Evolutionary conservation across 2,329 filamentous ascomycete species (phyloP).

Genomic region (Meredithiella fracta): DNA sequence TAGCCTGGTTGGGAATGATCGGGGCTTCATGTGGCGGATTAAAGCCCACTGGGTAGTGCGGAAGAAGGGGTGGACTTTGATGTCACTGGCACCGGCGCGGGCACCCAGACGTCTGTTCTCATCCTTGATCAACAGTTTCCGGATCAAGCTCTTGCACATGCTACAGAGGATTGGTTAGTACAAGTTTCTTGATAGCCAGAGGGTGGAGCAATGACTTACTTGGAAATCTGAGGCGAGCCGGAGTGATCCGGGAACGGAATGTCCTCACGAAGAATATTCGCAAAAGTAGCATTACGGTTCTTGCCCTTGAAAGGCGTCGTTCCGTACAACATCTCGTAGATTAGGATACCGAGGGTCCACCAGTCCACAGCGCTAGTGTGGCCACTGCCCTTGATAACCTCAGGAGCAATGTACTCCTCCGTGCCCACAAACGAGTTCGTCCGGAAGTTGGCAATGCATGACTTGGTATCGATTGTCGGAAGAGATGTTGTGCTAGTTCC

Average conservation of each 20-base stretch:
- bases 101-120: slow-evolving; percentile 86
- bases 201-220: slow-evolving; percentile 40
- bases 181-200: slow-evolving; percentile 5
- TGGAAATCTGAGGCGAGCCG: slow-evolving; percentile 70
- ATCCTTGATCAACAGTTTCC: slow-evolving; percentile 95
- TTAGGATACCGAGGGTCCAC: slow-evolving; percentile 95
- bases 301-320: slow-evolving; percentile 99
- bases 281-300: slow-evolving; percentile 95
- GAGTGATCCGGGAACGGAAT: slow-evolving; percentile 88
- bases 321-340: slow-evolving; percentile 98
- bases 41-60: slow-evolving; percentile 90
- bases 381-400: slow-evolving; percentile 96
- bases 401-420: slow-evolving; percentile 95
- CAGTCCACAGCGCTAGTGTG: slow-evolving; percentile 98
- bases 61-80: slow-evolving; percentile 94
- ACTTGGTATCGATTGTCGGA: slow-evolving; percentile 96
- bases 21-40: slow-evolving; percentile 96
- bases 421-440: slow-evolving; percentile 98
- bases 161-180: slow-evolving; percentile 28
- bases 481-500: slow-evolving; percentile 73
- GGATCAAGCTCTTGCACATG: slow-evolving; percentile 88
- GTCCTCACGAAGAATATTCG: slow-evolving; percentile 89
- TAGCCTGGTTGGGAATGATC: slow-evolving; percentile 82
- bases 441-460: slow-evolving; percentile 93
- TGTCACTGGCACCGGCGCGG: slow-evolving; percentile 86